A percentile compares a stretch with the other conserved stretches of the same genome.
Evolutionary conservation across 1,284 basidiomycete species (phyloP).

Genomic region (Neotropicomus parvogracilis): DNA sequence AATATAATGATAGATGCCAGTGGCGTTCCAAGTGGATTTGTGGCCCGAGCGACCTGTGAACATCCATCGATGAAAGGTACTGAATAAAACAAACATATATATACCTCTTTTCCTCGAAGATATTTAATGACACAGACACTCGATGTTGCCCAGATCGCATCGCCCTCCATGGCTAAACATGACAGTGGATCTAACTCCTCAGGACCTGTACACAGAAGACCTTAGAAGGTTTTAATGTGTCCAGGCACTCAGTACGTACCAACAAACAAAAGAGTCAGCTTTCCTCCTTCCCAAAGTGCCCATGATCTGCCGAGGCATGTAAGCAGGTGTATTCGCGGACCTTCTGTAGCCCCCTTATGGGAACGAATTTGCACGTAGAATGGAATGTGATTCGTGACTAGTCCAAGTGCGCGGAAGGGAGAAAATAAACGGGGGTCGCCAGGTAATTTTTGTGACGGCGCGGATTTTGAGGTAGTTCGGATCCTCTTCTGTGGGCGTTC

Average conservation of each 20-base stretch:
- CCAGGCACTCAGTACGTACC: constrained; percentile 53
- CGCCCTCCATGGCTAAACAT: constrained; percentile 78
- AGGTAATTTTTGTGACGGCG: constrained; percentile 5
- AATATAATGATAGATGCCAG: constrained; percentile 70
- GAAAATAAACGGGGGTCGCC: constrained; percentile 71
- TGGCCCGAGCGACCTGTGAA: constrained; percentile 43
- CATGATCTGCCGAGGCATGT: constrained; percentile 90
- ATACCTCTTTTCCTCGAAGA: constrained; percentile 82
- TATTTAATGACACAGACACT: constrained; percentile 77
- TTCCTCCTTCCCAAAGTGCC: constrained; percentile 95
- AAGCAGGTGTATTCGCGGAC: constrained; percentile 77
- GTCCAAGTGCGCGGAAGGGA: constrained; percentile 92
- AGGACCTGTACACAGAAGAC: constrained; percentile 54
- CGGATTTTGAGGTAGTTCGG: constrained; percentile 13
- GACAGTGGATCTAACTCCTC: constrained; percentile 74
- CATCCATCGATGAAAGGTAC: constrained; percentile 9
- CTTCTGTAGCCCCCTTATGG: constrained; percentile 82
- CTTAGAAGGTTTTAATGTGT: not conserved
- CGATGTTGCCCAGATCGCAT: constrained; percentile 80
- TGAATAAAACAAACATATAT: constrained; percentile 17
- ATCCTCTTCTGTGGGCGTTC: constrained; percentile 26
- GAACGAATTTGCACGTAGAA: constrained; percentile 87
- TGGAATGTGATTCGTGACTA: constrained; percentile 89
- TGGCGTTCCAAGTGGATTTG: constrained; percentile 62
- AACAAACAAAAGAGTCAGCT: constrained; percentile 91